Evolutionary conservation across 495 filamentous ascomycete species (phyloP).

Genomic region (Aspergillus cavernicola): DNA sequence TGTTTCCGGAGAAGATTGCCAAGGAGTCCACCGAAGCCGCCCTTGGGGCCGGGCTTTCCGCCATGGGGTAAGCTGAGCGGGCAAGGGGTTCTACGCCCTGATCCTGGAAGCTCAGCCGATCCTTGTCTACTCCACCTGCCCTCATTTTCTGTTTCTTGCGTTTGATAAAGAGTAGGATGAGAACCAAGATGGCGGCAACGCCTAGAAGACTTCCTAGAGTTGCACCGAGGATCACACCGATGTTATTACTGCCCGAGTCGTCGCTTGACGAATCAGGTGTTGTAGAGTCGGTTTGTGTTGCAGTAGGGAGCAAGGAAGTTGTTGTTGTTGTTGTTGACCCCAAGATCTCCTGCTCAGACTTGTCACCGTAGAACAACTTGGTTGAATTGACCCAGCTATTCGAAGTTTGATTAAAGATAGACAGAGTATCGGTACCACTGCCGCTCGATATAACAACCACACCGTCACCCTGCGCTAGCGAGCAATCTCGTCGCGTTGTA

Average conservation of each 20-base stretch:
- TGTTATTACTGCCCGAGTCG: slow-evolving; percentile 19
- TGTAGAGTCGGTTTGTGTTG: slow-evolving; percentile 36
- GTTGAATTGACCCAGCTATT: slow-evolving; percentile 83
- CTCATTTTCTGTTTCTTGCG: slow-evolving; percentile 55
- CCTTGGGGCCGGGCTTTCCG: slow-evolving; percentile 35
- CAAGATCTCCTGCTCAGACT: slow-evolving; percentile 32
- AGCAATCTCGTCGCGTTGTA: slow-evolving; percentile 56
- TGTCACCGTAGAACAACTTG: slow-evolving; percentile 53
- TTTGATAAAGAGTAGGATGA: slow-evolving; percentile 65
- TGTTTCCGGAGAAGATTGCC: slow-evolving; percentile 41
- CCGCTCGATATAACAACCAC: slow-evolving; percentile 78
- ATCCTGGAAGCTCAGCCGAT: slow-evolving; percentile 62
- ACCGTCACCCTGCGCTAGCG: slow-evolving; percentile 55
- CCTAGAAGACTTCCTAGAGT: slow-evolving; percentile 77
- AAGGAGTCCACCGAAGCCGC: slow-evolving; percentile 45
- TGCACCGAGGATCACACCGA: slow-evolving; percentile 67
- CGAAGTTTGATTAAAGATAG: slow-evolving; percentile 73
- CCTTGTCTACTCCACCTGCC: slow-evolving; percentile 53
- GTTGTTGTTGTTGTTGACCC: slow-evolving; percentile 26
- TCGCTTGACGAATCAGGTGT: slow-evolving; percentile 29
- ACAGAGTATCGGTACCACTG: slow-evolving; percentile 53
- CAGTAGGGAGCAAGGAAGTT: slow-evolving; percentile 27
- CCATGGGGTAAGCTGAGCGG: slow-evolving; percentile 43
- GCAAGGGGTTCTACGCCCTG: slow-evolving; percentile 52
- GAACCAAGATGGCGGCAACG: slow-evolving; percentile 61